These are phyloP conservation scores for Clarireedia sp. DNA, from an alignment of 2,329 filamentous ascomycete species.

Conservation along the genomic window DNA sequence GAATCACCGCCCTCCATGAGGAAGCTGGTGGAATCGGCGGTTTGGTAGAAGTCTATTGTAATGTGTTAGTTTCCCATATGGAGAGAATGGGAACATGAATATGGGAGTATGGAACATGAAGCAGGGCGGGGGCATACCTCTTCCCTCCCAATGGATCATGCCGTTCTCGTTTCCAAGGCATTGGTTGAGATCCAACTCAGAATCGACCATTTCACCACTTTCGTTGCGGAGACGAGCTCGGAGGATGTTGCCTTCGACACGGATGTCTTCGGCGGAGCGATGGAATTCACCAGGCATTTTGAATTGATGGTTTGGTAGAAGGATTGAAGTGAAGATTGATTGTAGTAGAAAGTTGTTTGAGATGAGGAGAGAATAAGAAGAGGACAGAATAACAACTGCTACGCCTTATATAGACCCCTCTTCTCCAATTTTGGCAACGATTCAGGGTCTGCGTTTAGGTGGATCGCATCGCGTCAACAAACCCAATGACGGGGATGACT, in stretches of 20 bases:
- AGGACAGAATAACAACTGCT: too few relatives aligned
- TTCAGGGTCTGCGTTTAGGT: too few relatives aligned
- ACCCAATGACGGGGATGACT: too few relatives aligned
- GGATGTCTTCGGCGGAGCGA: conserved; percentile 38
- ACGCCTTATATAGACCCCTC: too few relatives aligned
- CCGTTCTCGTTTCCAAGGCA: conserved; percentile 46
- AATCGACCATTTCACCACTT: conserved; percentile 34
- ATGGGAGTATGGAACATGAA: not conserved
- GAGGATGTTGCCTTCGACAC: conserved; percentile 42
- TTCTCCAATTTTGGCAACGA: too few relatives aligned
- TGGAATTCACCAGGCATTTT: conserved; percentile 43
- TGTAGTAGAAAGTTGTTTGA: not conserved
- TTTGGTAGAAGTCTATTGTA: conserved; percentile 29
- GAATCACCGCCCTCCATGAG: conserved; percentile 33
- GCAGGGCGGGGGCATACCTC: not conserved
- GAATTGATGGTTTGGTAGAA: conserved; percentile 31
- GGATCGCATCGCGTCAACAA: too few relatives aligned
- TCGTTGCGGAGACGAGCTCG: conserved; percentile 39
- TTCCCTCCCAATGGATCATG: conserved; percentile 32
- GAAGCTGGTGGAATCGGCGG: conserved; percentile 32
- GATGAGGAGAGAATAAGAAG: not conserved
- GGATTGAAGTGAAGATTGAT: not conserved
- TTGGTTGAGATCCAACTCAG: conserved; percentile 49
- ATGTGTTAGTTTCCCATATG: not conserved
- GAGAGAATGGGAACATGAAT: too few relatives aligned